A percentile compares a stretch with the other conserved stretches of the same genome.
Evolutionary conservation across 1,139 yeast species (phyloP).

Genomic region (Pichia sp.): DNA sequence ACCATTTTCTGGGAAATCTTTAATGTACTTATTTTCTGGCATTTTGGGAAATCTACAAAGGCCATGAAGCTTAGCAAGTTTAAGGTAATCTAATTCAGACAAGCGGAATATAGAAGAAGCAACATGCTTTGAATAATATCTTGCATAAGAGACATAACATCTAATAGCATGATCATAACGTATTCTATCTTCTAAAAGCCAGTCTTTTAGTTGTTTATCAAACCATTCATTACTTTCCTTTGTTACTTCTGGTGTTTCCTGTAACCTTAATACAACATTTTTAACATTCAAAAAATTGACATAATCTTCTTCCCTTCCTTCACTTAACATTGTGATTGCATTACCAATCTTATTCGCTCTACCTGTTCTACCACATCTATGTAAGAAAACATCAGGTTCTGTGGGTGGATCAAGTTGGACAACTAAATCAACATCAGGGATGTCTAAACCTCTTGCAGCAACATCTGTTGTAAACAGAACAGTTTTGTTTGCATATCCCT

Average conservation of each 20-base stretch:
- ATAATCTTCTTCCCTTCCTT: slow-evolving; percentile 76
- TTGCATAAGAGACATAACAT: slow-evolving; percentile 77
- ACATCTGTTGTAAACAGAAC: slow-evolving; percentile 77
- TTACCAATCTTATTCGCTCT: slow-evolving; percentile 80
- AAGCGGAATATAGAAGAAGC: slow-evolving; percentile 86
- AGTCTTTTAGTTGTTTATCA: slow-evolving; percentile 39
- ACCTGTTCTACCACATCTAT: slow-evolving; percentile 91
- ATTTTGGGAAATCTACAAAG: slow-evolving; percentile 80
- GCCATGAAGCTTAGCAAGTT: slow-evolving; percentile 72
- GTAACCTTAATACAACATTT: slow-evolving; percentile 47
- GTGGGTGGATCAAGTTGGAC: slow-evolving; percentile 88
- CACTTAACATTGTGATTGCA: slow-evolving; percentile 66
- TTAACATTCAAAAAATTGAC: slow-evolving; percentile 75
- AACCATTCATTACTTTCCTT: slow-evolving; percentile 22
- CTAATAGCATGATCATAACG: slow-evolving; percentile 75
- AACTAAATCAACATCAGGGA: slow-evolving; percentile 86
- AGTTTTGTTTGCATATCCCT: slow-evolving; percentile 39
- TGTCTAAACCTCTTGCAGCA: slow-evolving; percentile 91
- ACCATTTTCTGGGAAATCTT: slow-evolving; percentile 53
- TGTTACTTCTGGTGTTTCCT: slow-evolving; percentile 22
- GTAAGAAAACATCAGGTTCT: slow-evolving; percentile 80
- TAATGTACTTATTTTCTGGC: slow-evolving; percentile 74
- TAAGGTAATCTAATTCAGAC: slow-evolving; percentile 62
- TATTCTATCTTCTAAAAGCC: slow-evolving; percentile 67
- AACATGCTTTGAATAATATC: slow-evolving; percentile 84